Evolutionary conservation across 148 eudicot genomes (phyloP).

Genomic region (Amaranthus cruentus): DNA sequence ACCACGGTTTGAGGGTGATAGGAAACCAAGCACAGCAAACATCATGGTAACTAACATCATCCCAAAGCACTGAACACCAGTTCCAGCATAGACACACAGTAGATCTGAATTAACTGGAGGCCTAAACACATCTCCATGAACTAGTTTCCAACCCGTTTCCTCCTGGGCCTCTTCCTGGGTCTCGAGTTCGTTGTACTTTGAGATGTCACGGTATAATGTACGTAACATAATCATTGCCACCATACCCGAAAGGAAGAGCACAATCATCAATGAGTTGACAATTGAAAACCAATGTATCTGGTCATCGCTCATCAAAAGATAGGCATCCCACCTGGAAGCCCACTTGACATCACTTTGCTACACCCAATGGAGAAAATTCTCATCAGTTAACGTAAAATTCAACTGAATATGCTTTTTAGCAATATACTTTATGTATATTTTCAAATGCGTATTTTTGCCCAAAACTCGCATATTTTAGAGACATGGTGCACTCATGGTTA

Average conservation of each 20-base stretch:
- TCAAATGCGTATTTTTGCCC: no score
- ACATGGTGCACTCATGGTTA: no score
- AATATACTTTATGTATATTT: not conserved
- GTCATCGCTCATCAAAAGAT: conserved; percentile 48
- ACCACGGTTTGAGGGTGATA: conserved; percentile 52
- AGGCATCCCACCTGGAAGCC: conserved; percentile 53
- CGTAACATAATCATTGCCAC: conserved; percentile 54
- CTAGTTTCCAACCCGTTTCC: conserved; percentile 48
- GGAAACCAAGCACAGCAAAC: conserved; percentile 48
- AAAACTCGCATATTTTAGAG: no score
- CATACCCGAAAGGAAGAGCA: conserved; percentile 49
- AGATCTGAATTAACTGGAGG: conserved; percentile 39
- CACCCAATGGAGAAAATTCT: conserved; percentile 6
- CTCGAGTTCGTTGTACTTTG: conserved; percentile 46
- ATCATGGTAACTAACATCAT: conserved; percentile 48
- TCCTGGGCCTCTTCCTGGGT: conserved; percentile 51
- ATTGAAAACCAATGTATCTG: conserved; percentile 51
- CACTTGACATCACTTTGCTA: conserved; percentile 54
- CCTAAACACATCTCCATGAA: conserved; percentile 46
- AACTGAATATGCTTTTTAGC: not conserved
- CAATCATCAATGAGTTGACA: conserved; percentile 47
- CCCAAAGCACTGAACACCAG: conserved; percentile 48
- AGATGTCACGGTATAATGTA: conserved; percentile 46
- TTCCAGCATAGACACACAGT: conserved; percentile 49
- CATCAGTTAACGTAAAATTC: conserved; percentile 9